Percentiles rank a stretch among this genome's conserved stretches.
Evolutionary conservation across 2,329 filamentous ascomycete genomes (phyloP).

Genomic region (Sclerotinia minor): DNA sequence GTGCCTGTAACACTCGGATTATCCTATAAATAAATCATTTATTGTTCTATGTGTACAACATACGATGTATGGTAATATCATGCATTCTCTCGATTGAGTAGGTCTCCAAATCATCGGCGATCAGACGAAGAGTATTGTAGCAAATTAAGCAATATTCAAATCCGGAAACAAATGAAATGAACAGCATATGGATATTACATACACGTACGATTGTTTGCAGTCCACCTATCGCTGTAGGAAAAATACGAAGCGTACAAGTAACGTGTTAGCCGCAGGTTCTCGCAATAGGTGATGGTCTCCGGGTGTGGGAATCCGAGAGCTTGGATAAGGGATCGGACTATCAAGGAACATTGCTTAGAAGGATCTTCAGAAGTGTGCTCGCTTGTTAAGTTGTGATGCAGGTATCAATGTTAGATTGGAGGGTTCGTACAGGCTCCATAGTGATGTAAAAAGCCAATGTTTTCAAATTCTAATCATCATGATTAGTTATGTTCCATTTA

Average conservation of each 20-base stretch:
- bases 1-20: conserved; percentile 7
- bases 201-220: background rate
- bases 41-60: conserved; percentile 12
- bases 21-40: conserved; percentile 16
- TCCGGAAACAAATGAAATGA: conserved; percentile 1
- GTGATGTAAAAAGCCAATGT: conserved; percentile 5
- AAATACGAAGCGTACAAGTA: conserved; percentile 17
- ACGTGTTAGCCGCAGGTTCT: conserved; percentile 4
- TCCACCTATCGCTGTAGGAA: background rate
- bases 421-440: conserved; percentile 8
- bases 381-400: conserved; percentile 14
- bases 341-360: conserved; percentile 13
- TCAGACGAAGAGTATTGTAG: conserved; percentile 17
- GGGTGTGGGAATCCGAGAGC: conserved; percentile 23
- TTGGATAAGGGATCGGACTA: conserved; percentile 26
- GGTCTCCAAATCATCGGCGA: conserved; percentile 22
- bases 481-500: conserved; percentile 15
- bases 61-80: conserved; percentile 18
- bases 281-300: conserved; percentile 8
- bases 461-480: background rate
- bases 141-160: conserved; percentile 1
- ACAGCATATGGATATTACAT: background rate
- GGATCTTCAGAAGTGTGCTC: conserved; percentile 17
- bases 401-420: conserved; percentile 22
- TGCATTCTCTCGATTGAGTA: conserved; percentile 22